Base-by-base conservation (phyloP, 352 stramenopile genomes). In the Bremia lactucae region DNA sequence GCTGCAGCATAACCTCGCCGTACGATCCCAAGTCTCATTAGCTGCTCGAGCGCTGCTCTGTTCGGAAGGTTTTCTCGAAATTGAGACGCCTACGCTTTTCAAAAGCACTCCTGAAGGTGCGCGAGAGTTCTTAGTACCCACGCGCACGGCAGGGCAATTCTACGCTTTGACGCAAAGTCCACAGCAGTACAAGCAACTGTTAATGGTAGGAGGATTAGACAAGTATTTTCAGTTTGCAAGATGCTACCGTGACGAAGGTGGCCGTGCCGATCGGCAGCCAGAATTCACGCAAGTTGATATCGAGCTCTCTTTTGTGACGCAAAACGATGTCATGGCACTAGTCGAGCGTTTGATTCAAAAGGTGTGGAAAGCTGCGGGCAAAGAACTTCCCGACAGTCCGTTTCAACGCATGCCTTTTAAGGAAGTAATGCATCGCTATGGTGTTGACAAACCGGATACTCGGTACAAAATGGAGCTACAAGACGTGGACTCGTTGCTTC, bases 241-340 rank as follows among this genome's bases (percentile, higher is more conserved):
- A 6, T 96, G 85, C 59, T 96, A 93, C 55, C 81, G 83, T 16
- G 81, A 95, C 34, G 85, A 96, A 66, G 72, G 76, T 39, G 82
- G 83, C 2, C 73, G 85, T 15, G 80, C 81, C 1, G 85, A 96
- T 46, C 74, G 85, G 31, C 85, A 95, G 55, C 83, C 84, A 6
- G 85, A 95, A 52, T 96, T 96, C 49, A 95, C 80, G 37, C 83
- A 96, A 58, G 80, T 95, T 37, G 85, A 96, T 66, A 23, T 96
- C 10, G 85, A 96, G 54, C 88, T 96, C 81, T 81, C 74, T 8
- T 95, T 90, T 36, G 78, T 85, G 7, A 73, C 63, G 19, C 67
- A 68, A 10, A 52, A 81, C 3, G 79, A 91, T 39, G 56, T 95
- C 16, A 87, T 89, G 67, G 37, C 55, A 1, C 50, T 91, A 1